Evolutionary conservation across 116 monocot genomes (phyloP).

Genomic region (Posidonia oceanica): DNA sequence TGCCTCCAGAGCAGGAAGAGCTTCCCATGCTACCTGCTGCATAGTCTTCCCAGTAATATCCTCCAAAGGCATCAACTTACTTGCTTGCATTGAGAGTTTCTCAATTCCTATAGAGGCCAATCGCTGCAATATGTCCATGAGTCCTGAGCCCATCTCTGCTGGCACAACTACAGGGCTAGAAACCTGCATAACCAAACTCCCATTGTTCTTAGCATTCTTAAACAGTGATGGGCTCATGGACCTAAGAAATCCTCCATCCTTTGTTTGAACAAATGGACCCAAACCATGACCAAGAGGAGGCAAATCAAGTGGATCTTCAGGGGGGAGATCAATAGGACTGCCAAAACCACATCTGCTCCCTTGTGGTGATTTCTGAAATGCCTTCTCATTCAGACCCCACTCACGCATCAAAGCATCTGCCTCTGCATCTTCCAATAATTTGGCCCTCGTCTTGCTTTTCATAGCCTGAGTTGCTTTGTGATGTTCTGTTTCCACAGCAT

Average conservation of each 20-base stretch:
- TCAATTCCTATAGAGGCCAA: constrained; percentile 66
- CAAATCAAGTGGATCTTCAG: constrained; percentile 37
- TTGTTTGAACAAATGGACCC: constrained; percentile 71
- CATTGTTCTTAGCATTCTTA: constrained; percentile 57
- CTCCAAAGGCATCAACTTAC: constrained; percentile 70
- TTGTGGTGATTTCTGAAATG: constrained; percentile 50
- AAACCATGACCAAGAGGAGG: constrained; percentile 61
- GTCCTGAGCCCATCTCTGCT: constrained; percentile 77
- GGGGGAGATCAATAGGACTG: constrained; percentile 56
- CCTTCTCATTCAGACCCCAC: constrained; percentile 66
- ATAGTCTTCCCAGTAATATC: constrained; percentile 61
- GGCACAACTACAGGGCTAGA: constrained; percentile 89
- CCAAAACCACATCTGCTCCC: constrained; percentile 46
- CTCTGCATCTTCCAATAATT: constrained; percentile 74
- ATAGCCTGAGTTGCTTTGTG: constrained; percentile 26
- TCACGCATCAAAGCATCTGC: constrained; percentile 73
- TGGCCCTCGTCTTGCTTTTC: constrained; percentile 39
- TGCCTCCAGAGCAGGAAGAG: constrained; percentile 31
- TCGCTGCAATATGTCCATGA: constrained; percentile 45
- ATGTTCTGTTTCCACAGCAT: constrained; percentile 54
- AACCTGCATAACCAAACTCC: constrained; percentile 79
- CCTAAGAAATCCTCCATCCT: constrained; percentile 76
- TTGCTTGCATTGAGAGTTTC: constrained; percentile 50
- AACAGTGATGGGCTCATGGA: constrained; percentile 82
- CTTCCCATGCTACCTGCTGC: constrained; percentile 77